These are phyloP conservation scores for Lentinula raphanica DNA, from an alignment of 768 basidiomycete species.

Conservation along the genomic window DNA sequence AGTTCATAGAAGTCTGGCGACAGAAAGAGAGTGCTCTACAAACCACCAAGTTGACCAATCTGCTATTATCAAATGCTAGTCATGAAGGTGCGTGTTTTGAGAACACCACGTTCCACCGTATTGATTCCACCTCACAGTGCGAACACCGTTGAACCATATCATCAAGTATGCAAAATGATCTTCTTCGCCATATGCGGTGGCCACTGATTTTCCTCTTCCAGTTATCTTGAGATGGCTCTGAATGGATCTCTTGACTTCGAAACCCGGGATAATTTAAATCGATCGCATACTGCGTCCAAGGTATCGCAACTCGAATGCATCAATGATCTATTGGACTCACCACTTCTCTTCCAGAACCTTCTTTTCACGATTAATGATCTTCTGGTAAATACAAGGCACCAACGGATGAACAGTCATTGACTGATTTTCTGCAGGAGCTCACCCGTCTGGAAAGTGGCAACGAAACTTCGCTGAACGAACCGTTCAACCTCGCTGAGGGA, in stretches of 20 bases:
- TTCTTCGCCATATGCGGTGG: background rate
- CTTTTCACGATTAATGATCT: conserved; percentile 83
- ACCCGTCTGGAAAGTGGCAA: conserved; percentile 73
- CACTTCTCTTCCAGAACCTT: conserved; percentile 46
- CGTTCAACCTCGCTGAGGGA: conserved; percentile 57
- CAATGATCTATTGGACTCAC: too few relatives aligned
- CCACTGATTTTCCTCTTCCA: conserved; percentile 16
- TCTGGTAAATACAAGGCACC: conserved; percentile 35
- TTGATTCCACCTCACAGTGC: conserved; percentile 36
- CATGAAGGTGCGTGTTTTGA: conserved; percentile 62
- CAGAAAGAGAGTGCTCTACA: conserved; percentile 73
- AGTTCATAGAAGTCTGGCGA: conserved; percentile 85
- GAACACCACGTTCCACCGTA: background rate
- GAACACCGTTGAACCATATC: conserved; percentile 76
- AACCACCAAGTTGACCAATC: conserved; percentile 65
- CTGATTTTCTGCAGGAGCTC: conserved; percentile 43
- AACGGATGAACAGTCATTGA: background rate
- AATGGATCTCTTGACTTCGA: conserved; percentile 69
- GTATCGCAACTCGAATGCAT: too few relatives aligned
- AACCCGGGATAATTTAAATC: conserved; percentile 67
- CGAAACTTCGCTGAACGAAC: conserved; percentile 71
- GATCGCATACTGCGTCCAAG: conserved; percentile 73
- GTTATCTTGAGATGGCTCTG: conserved; percentile 76
- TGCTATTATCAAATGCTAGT: conserved; percentile 74
- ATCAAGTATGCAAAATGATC: conserved; percentile 51